Conservation (phyloP, 1,284 basidiomycete genomes). For the Papiliotrema fonsecae region DNA sequence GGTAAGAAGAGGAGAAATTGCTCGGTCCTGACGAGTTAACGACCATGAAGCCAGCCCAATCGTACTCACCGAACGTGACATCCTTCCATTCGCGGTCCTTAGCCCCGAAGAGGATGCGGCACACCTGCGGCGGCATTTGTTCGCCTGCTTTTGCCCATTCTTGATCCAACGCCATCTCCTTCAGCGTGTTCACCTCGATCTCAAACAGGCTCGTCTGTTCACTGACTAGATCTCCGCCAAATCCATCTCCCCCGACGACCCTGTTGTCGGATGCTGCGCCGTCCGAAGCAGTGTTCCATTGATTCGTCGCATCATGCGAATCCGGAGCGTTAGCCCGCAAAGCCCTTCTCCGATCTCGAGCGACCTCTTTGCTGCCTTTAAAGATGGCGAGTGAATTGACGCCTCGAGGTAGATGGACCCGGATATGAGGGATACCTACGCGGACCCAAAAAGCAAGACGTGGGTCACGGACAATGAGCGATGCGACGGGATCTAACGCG, state of each 20-base stretch:
- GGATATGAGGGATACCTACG: constrained; percentile 21
- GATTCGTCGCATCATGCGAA: too few species aligned
- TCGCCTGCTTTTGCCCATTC: constrained; percentile 22
- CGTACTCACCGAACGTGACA: constrained; percentile 18
- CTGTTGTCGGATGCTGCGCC: too few species aligned
- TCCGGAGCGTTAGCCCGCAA: too few species aligned
- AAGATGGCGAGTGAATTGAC: constrained; percentile 22
- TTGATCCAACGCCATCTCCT: constrained; percentile 23
- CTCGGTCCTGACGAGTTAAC: neutral
- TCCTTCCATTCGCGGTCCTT: constrained; percentile 19
- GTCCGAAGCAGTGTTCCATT: neutral
- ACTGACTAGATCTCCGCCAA: constrained; percentile 19
- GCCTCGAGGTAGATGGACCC: constrained; percentile 27
- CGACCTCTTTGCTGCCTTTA: constrained; percentile 19
- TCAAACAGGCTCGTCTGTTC: constrained; percentile 23
- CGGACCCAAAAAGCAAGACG: constrained; percentile 21
- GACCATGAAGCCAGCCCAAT: neutral
- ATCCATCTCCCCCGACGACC: constrained; percentile 24
- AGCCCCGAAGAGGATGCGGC: constrained; percentile 23
- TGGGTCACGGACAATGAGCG: constrained; percentile 19
- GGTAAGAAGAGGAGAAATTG: neutral
- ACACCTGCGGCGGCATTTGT: constrained; percentile 28
- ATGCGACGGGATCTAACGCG: constrained; percentile 25
- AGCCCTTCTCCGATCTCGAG: constrained; percentile 12
- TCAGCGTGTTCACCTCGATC: constrained; percentile 29